These are phyloP conservation scores for Pseudodiploospora longispora DNA, from an alignment of 2,329 filamentous ascomycete genomes.

Conservation along the genomic window DNA sequence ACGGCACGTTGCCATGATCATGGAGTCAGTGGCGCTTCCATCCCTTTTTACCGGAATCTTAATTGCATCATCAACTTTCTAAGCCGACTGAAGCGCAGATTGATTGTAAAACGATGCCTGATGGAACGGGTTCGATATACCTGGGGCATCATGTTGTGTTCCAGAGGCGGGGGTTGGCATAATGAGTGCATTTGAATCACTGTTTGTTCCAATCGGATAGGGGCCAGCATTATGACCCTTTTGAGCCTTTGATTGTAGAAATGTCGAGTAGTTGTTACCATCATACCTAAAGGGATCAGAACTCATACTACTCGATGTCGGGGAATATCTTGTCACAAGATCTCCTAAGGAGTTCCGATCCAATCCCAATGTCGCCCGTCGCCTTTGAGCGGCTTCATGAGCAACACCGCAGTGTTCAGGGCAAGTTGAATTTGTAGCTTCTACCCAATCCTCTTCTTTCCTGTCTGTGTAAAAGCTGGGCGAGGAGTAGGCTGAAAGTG, in stretches of 20 bases:
- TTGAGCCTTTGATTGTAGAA: conserved; percentile 28
- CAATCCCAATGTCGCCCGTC: conserved; percentile 2
- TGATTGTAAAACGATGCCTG: conserved; percentile 27
- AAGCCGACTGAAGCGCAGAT: conserved; percentile 28
- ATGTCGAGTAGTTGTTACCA: conserved; percentile 27
- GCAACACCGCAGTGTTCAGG: neutral
- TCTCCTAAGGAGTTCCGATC: conserved; percentile 5
- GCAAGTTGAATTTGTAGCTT: neutral
- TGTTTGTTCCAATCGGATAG: conserved; percentile 18
- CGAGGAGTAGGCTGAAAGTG: conserved; percentile 18
- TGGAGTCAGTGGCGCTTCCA: neutral
- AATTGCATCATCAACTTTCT: conserved; percentile 33
- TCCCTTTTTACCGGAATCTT: conserved; percentile 24
- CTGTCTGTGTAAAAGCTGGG: conserved; percentile 21
- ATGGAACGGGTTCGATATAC: conserved; percentile 2
- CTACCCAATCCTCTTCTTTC: neutral
- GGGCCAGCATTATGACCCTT: conserved; percentile 33
- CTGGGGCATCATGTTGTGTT: neutral
- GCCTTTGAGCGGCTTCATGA: conserved; percentile 3
- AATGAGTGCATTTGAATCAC: neutral
- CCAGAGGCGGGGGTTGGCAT: neutral
- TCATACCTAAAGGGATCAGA: conserved; percentile 42
- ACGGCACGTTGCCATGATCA: neutral
- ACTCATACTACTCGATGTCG: conserved; percentile 25
- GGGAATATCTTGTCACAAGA: conserved; percentile 14